Base-by-base conservation (phyloP, 805 yeast species). In the Priceomyces castillae region DNA sequence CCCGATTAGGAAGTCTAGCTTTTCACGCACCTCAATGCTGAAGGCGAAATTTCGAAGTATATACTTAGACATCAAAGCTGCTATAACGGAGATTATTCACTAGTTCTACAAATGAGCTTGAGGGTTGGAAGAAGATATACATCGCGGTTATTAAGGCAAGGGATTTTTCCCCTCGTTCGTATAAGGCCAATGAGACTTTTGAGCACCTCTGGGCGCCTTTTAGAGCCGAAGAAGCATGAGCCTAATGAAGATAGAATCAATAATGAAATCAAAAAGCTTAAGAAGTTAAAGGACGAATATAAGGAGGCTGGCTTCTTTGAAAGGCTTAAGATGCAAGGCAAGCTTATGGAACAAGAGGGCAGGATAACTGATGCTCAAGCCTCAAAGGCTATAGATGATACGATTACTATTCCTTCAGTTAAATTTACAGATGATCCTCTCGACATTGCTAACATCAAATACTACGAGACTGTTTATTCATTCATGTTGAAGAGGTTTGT, bases 401-500 rank as follows among this genome's bases (percentile, higher is more conserved):
- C 43, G 7, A 41, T 51, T 10, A 18, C 39, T 16, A 47, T 52
- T 14, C 61, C 62, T 11, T 20, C 46, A 7, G 47, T 61, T 16
- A 30, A 17, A 3, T 50, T 59, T 39, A 44, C 40, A 7, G 53
- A 46, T 6, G 51, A 52, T 40, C 64, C 65, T 10, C 50, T 57
- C 37, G 49, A 57, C 16, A 23, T 48, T 6, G 48, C 44, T 6
- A 28, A 40, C 30, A 47, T 56, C 9, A 37, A 43, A 19, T 43
- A 58, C 14, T 56, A 56, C 35, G 37, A 40, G 25, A 43, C 42
- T 4, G 46, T 51, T 11, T 58, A 50, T 42, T 35, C 42, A 36
- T 64, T 52, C 41, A 54, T 56, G 53, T 50, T 61, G 44, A 50
- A 47, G 31, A 51, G 58, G 4, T 64, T 60, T 41, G 40, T 61